Base-by-base conservation (phyloP, 306 rosid genomes). In the Vigna unguiculata region DNA sequence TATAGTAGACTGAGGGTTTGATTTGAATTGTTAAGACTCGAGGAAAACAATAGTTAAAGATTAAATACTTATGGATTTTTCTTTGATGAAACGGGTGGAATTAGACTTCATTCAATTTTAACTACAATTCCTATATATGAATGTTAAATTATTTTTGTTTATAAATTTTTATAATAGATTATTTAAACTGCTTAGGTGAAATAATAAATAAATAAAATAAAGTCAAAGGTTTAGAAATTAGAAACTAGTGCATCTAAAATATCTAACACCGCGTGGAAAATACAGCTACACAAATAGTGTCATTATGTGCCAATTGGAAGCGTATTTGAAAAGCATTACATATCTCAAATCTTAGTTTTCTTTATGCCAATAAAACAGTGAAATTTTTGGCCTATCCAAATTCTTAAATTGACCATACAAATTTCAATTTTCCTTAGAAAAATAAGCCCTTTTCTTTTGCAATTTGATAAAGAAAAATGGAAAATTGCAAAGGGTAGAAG, bases 221-320 rank as follows among this genome's bases (percentile, higher is more conserved):
- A 32, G 36, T 32, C 36, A 32, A 32, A 32, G 36, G 36, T 32
- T 6, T 4, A 28, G 32, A 28, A 28, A 28, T 28, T 4, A 28
- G 32, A 28, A 28, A 28, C 32, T 28, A 3, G 32, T 28, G 32
- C 32, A 22, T 43, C 43, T 55, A 19, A 22, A 38, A 43, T 71
- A 69, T 24, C 69, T 53, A 66, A 71, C 21, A 51, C 51, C 79
- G 79, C 67, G 71, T 65, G 68, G 59, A 71, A 76, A 15, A 54
- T 43, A 77, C 78, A 53, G 22, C 55, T 59, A 13, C 4, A 21
- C 8, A 24, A 7, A 12, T 7, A 49, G 48, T 43, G 34, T 36
- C 46, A 7, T 11, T 4, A 61, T 30, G 45, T 82, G 79, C 86
- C 80, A 82, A 66, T 4, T 77, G 86, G 76, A 72, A 59, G 58